Percentiles rank a stretch among this genome's conserved stretches.
phyloP scores from a whole-genome alignment of 2,329 filamentous ascomycete species.

The Pyrenophora teres region DNA sequence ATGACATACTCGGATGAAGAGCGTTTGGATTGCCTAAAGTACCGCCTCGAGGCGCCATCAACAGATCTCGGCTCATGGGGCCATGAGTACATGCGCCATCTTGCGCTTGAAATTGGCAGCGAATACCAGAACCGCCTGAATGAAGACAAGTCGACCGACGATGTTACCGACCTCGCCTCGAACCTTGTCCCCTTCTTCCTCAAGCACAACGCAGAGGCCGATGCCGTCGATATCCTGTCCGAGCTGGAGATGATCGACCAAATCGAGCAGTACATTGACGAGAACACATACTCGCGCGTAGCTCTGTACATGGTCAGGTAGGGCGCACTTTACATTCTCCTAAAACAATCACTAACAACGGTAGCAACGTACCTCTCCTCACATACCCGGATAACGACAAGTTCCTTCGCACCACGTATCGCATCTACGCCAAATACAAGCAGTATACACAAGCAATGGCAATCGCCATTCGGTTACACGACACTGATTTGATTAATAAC shows the following conservation, averaged over 20 bases:
- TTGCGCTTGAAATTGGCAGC: constrained; percentile 93
- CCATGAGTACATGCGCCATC: constrained; percentile 95
- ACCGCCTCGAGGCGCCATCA: constrained; percentile 84
- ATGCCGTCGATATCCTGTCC: constrained; percentile 95
- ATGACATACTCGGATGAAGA: constrained; percentile 99
- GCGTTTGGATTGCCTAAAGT: constrained; percentile 93
- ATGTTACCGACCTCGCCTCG: constrained; percentile 82
- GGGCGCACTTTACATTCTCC: constrained; percentile 4
- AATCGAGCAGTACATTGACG: constrained; percentile 85
- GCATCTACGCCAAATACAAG: constrained; percentile 91
- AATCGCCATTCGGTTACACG: constrained; percentile 90
- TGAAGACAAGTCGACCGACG: constrained; percentile 80
- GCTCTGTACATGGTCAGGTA: constrained; percentile 92
- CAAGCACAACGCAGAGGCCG: constrained; percentile 95
- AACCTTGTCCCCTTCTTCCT: constrained; percentile 91
- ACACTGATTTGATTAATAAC: constrained; percentile 77
- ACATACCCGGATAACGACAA: constrained; percentile 97
- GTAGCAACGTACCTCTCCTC: constrained; percentile 90
- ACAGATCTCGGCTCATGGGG: constrained; percentile 97
- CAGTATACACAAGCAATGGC: constrained; percentile 93
- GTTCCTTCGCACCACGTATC: constrained; percentile 90
- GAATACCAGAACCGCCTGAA: constrained; percentile 88
- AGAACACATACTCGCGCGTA: constrained; percentile 89
- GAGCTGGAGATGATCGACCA: constrained; percentile 97
- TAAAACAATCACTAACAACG: constrained; percentile 23